These are phyloP conservation scores for Mentha longifolia DNA, from an alignment of 257 asterid species.

Conservation along the genomic window DNA sequence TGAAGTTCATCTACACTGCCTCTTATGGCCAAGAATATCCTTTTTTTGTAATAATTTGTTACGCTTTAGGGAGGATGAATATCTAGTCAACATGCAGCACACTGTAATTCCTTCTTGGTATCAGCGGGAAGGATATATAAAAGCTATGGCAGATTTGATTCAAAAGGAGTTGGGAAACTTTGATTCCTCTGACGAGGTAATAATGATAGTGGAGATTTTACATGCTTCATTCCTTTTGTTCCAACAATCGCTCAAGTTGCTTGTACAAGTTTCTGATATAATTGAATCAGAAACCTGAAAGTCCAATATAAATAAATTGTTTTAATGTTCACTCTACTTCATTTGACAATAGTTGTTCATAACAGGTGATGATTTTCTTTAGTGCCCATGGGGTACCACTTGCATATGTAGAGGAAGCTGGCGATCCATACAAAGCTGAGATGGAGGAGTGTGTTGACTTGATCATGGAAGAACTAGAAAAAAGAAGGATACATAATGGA, in stretches of 20 bases:
- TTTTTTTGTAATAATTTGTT: slow-evolving; percentile 40
- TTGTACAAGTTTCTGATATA: slow-evolving; percentile 1
- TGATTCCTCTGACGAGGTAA: slow-evolving; percentile 82
- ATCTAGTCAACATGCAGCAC: slow-evolving; percentile 98
- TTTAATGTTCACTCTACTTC: slow-evolving; percentile 21
- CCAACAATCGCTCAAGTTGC: slow-evolving; percentile 25
- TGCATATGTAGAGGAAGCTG: slow-evolving; percentile 99
- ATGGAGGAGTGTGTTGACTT: slow-evolving; percentile 99
- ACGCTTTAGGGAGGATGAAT: slow-evolving; percentile 85
- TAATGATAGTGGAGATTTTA: slow-evolving; percentile 24
- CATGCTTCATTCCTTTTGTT: slow-evolving; percentile 13
- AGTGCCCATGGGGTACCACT: slow-evolving; percentile 99
- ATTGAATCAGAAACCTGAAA: slow-evolving; percentile 20
- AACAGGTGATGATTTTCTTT: slow-evolving; percentile 96
- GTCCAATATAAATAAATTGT: not conserved
- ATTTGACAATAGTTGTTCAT: slow-evolving; percentile 21
- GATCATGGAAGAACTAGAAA: slow-evolving; percentile 96
- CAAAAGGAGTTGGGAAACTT: slow-evolving; percentile 81
- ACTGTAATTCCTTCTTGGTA: slow-evolving; percentile 99
- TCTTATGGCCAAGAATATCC: slow-evolving; percentile 26
- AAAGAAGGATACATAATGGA: slow-evolving; percentile 61
- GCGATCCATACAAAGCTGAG: slow-evolving; percentile 99
- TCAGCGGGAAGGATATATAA: slow-evolving; percentile 96
- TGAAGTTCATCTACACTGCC: slow-evolving; percentile 29
- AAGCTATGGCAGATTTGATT: slow-evolving; percentile 93